Evolutionary conservation across 2,329 filamentous ascomycete species (phyloP).

Genomic region (Cytospora piceae): DNA sequence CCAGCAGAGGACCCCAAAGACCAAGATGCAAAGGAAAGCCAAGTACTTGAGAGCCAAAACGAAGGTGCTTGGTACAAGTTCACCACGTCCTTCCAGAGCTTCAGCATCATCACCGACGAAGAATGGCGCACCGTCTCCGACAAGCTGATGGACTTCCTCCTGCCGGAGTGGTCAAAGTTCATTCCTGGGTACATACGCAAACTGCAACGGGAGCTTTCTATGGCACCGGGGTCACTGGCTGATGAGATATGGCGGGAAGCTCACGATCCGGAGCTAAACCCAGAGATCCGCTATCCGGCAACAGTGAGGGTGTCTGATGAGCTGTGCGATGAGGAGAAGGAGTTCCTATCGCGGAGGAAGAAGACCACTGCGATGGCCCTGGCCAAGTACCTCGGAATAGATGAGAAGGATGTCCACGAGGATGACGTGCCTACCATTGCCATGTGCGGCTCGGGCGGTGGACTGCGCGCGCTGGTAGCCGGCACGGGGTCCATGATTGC

Average conservation of each 20-base stretch:
- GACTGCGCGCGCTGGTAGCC: slow-evolving; percentile 85
- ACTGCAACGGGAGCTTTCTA: slow-evolving; percentile 83
- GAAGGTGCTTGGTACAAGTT: slow-evolving; percentile 53
- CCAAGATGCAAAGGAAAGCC: slow-evolving; percentile 31
- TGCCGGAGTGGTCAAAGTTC: slow-evolving; percentile 80
- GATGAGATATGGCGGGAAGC: slow-evolving; percentile 94
- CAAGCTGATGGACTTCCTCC: slow-evolving; percentile 68
- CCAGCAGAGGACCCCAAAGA: slow-evolving; percentile 24
- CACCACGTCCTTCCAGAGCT: slow-evolving; percentile 51
- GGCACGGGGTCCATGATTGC: slow-evolving; percentile 87
- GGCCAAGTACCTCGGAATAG: slow-evolving; percentile 78
- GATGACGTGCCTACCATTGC: slow-evolving; percentile 94
- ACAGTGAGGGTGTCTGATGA: slow-evolving; percentile 79
- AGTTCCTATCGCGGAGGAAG: slow-evolving; percentile 71
- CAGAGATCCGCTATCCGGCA: slow-evolving; percentile 84
- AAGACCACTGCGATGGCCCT: slow-evolving; percentile 72
- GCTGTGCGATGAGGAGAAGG: slow-evolving; percentile 81
- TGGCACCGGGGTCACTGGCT: slow-evolving; percentile 84
- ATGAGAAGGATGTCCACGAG: slow-evolving; percentile 81
- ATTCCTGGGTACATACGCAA: slow-evolving; percentile 80
- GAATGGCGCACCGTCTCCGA: slow-evolving; percentile 61
- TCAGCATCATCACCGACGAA: slow-evolving; percentile 58
- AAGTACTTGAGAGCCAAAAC: slow-evolving; percentile 31
- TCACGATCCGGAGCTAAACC: slow-evolving; percentile 79
- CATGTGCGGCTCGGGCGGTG: slow-evolving; percentile 92